Percentiles rank a stretch among this genome's conserved stretches.
Conservation (phyloP, 176 grass and related monocot species). For the Cenchrus purpureus region DNA sequence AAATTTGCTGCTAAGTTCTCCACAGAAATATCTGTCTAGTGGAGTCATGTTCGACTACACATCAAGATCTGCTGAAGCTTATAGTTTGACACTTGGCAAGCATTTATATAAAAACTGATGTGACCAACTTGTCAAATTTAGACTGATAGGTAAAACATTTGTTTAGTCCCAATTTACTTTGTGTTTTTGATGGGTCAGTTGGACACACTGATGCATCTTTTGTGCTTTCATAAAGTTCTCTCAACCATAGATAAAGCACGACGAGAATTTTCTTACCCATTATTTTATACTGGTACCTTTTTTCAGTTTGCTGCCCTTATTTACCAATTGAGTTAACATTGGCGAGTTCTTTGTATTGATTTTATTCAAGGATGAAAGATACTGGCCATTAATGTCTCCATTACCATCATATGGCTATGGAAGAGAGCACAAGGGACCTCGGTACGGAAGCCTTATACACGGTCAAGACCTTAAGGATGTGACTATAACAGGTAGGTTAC, state of each 20-base stretch:
- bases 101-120: neutral
- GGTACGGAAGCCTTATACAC: conserved; percentile 97
- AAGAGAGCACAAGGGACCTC: conserved; percentile 84
- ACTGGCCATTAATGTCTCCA: conserved; percentile 92
- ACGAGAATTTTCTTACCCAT: conserved; percentile 11
- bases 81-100: neutral
- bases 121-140: neutral
- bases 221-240: neutral
- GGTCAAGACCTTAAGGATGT: conserved; percentile 85
- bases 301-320: conserved; percentile 42
- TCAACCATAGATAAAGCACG: neutral
- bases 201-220: neutral
- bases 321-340: conserved; percentile 43
- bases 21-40: neutral
- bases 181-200: neutral
- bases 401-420: conserved; percentile 96
- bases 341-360: conserved; percentile 39
- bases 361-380: conserved; percentile 80
- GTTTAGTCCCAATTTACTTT: neutral
- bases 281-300: conserved; percentile 14
- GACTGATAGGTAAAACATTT: neutral
- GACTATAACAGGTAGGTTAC: conserved; percentile 96
- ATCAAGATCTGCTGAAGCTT: neutral
- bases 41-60: neutral
- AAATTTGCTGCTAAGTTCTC: neutral